A percentile compares a stretch with the other conserved stretches of the same genome.
phyloP scores from a whole-genome alignment of 345 rosid species.

The Reutealis trisperma region DNA sequence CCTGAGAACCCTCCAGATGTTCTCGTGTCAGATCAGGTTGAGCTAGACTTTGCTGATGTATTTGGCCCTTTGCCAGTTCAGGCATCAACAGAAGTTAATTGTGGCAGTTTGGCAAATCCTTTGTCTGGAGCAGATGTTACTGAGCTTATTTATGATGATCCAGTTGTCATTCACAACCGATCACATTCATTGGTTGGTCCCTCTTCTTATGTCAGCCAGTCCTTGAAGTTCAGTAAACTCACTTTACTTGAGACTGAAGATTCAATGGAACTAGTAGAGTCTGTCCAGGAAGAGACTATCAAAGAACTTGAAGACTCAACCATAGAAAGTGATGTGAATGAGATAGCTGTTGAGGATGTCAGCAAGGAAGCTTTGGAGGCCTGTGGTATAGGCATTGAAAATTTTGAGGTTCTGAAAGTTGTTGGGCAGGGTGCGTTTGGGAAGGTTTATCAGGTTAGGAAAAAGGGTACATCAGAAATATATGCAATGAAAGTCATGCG shows the following conservation, averaged over 20 bases:
- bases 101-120: constrained; percentile 31
- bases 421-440: constrained; percentile 98
- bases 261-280: constrained; percentile 47
- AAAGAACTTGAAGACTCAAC: constrained; percentile 32
- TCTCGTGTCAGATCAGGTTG: constrained; percentile 46
- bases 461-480: constrained; percentile 75
- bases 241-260: constrained; percentile 49
- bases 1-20: constrained; percentile 44
- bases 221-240: constrained; percentile 66
- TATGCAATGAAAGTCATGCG: constrained; percentile 99
- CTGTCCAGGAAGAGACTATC: no score
- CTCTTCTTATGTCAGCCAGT: constrained; percentile 58
- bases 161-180: constrained; percentile 65
- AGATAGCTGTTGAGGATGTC: constrained; percentile 24
- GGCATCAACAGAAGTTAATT: constrained; percentile 29
- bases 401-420: constrained; percentile 83
- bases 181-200: constrained; percentile 96
- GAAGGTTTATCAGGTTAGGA: constrained; percentile 90
- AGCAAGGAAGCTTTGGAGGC: constrained; percentile 29
- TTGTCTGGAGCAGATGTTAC: constrained; percentile 28
- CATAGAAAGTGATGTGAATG: constrained; percentile 28
- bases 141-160: constrained; percentile 61
- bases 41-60: constrained; percentile 73
- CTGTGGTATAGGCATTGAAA: constrained; percentile 60
- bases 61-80: constrained; percentile 65